Evolutionary conservation across 2,329 filamentous ascomycete genomes (phyloP).

Genomic region (Pseudogymnoascus sp.): DNA sequence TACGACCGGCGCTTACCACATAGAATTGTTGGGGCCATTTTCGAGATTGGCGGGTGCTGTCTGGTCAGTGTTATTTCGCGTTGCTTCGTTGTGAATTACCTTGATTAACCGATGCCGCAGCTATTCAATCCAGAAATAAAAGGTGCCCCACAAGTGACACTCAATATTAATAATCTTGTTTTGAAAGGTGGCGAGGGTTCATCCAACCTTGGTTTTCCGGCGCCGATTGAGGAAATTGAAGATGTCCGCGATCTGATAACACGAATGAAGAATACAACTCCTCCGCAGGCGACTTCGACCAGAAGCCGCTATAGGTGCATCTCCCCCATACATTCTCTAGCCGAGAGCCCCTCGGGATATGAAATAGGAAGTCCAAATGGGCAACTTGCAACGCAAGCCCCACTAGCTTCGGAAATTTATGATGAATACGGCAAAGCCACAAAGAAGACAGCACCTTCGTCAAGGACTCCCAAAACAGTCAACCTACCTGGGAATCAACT

Average conservation of each 20-base stretch:
- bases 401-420: neutral
- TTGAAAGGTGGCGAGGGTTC: constrained; percentile 6
- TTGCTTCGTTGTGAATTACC: neutral
- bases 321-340: neutral
- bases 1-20: constrained; percentile 2
- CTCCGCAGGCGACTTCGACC: neutral
- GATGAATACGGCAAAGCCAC: neutral
- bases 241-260: neutral
- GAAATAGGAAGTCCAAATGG: neutral
- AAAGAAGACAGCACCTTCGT: neutral
- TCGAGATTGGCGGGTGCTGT: neutral
- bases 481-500: neutral
- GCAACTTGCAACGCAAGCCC: neutral
- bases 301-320: neutral
- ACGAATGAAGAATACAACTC: neutral
- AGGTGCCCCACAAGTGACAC: constrained; percentile 1
- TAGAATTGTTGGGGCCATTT: neutral
- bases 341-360: neutral
- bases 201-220: neutral
- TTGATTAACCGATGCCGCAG: neutral
- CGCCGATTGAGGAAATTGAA: neutral
- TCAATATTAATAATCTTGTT: neutral
- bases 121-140: neutral
- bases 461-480: neutral
- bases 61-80: neutral